Conservation (phyloP, 164 flowering plant genomes). For the Aristolochia californica region DNA sequence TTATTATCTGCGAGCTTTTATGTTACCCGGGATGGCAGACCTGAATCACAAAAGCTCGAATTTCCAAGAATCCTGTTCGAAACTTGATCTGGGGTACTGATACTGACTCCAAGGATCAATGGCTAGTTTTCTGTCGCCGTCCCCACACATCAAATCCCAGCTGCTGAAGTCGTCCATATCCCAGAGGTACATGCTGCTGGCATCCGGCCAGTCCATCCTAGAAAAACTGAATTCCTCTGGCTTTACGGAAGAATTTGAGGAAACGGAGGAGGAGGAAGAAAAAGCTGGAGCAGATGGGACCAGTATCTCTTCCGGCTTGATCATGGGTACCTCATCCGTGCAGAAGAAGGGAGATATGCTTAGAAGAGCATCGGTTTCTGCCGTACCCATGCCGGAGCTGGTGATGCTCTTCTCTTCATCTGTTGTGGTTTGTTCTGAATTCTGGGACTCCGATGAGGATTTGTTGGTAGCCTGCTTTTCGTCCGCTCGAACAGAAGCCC, state of each 20-base stretch:
- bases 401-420: slow-evolving; percentile 15
- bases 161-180: slow-evolving; percentile 28
- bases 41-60: slow-evolving; percentile 24
- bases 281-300: slow-evolving; percentile 20
- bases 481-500: not conserved
- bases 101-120: slow-evolving; percentile 18
- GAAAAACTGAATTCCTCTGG: slow-evolving; percentile 23
- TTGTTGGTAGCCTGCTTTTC: slow-evolving; percentile 9
- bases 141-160: slow-evolving; percentile 38
- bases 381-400: slow-evolving; percentile 9
- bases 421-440: not conserved
- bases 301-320: slow-evolving; percentile 50
- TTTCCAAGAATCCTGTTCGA: slow-evolving; percentile 38
- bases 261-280: slow-evolving; percentile 17
- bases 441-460: slow-evolving; percentile 1
- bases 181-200: slow-evolving; percentile 25
- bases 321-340: slow-evolving; percentile 59
- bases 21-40: not conserved
- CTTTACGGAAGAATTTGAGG: slow-evolving; percentile 11
- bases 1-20: not conserved
- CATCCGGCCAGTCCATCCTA: slow-evolving; percentile 33
- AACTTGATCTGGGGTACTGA: slow-evolving; percentile 11
- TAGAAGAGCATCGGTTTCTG: slow-evolving; percentile 8
- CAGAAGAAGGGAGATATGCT: slow-evolving; percentile 25
- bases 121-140: slow-evolving; percentile 13